Evolutionary conservation across 1,284 basidiomycete genomes (phyloP).

Genomic region (Cutaneotrichosporon sp.): DNA sequence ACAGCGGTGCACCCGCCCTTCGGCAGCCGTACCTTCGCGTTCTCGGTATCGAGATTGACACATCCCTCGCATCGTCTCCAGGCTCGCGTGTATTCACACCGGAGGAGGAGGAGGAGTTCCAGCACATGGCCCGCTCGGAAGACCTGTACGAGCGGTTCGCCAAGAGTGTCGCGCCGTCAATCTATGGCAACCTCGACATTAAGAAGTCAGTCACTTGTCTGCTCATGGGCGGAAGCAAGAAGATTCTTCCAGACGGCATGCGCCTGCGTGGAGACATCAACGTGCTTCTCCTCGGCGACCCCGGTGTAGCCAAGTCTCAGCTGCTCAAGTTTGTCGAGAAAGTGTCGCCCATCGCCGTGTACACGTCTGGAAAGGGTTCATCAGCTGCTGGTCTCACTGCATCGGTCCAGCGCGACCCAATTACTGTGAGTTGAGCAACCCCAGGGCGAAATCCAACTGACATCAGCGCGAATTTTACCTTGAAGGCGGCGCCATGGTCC

Average conservation of each 20-base stretch:
- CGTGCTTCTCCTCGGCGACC: conserved; percentile 90
- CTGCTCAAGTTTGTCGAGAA: conserved; percentile 98
- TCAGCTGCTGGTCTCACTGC: conserved; percentile 98
- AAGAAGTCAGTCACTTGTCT: conserved; percentile 96
- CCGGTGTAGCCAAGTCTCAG: conserved; percentile 97
- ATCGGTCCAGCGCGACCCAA: conserved; percentile 88
- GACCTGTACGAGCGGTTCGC: conserved; percentile 93
- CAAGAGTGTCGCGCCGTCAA: conserved; percentile 91
- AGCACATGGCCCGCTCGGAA: conserved; percentile 79
- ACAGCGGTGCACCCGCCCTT: conserved; percentile 69
- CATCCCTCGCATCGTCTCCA: conserved; percentile 57
- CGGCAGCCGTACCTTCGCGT: conserved; percentile 93
- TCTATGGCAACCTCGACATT: conserved; percentile 95
- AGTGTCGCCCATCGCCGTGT: conserved; percentile 94
- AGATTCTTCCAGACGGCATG: conserved; percentile 96
- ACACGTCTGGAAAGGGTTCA: conserved; percentile 96
- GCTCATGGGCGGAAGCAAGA: conserved; percentile 96
- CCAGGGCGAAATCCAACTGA: background rate
- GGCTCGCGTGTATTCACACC: conserved; percentile 73
- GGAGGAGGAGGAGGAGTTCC: conserved; percentile 94
- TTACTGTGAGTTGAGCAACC: conserved; percentile 59
- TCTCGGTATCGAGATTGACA: conserved; percentile 83
- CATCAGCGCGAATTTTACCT: conserved; percentile 91
- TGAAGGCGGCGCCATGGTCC: conserved; percentile 98
- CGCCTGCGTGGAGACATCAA: conserved; percentile 96